phyloP scores from a whole-genome alignment of 345 rosid species.

The Eucalyptus cloeziana region DNA sequence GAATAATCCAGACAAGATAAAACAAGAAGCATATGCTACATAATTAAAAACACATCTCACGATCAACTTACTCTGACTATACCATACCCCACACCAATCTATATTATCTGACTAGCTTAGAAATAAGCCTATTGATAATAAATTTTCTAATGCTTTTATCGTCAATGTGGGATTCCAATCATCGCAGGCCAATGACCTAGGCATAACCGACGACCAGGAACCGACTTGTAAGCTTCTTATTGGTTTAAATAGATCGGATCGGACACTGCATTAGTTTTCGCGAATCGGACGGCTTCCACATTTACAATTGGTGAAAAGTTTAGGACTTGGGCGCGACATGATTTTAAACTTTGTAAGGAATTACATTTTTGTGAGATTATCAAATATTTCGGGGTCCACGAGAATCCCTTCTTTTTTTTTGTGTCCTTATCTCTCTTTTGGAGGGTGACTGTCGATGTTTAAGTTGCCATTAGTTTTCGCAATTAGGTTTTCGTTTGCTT shows the following conservation, averaged over 20 bases:
- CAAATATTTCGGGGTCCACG: not conserved
- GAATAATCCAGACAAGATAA: not conserved
- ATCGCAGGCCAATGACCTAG: not conserved
- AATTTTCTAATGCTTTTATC: not conserved
- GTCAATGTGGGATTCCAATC: not conserved
- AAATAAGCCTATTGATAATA: not conserved
- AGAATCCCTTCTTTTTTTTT: not conserved
- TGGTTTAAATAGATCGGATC: not conserved
- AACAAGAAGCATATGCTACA: not conserved
- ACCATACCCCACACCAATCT: not conserved
- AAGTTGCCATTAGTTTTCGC: not conserved
- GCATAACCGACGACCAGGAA: fast-evolving
- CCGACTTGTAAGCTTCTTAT: not conserved
- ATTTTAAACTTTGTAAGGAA: not conserved
- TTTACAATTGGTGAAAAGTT: not conserved
- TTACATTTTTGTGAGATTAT: not conserved
- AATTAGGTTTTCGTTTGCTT: not conserved
- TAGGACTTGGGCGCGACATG: fast-evolving
- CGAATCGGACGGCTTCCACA: fast-evolving
- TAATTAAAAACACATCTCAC: not conserved
- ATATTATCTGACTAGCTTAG: not conserved
- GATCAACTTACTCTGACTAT: not conserved
- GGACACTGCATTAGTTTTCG: fast-evolving
- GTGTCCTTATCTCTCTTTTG: not conserved
- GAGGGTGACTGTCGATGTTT: not conserved